Conservation (phyloP, 768 basidiomycete genomes). For the Tylopilus intermedius region DNA sequence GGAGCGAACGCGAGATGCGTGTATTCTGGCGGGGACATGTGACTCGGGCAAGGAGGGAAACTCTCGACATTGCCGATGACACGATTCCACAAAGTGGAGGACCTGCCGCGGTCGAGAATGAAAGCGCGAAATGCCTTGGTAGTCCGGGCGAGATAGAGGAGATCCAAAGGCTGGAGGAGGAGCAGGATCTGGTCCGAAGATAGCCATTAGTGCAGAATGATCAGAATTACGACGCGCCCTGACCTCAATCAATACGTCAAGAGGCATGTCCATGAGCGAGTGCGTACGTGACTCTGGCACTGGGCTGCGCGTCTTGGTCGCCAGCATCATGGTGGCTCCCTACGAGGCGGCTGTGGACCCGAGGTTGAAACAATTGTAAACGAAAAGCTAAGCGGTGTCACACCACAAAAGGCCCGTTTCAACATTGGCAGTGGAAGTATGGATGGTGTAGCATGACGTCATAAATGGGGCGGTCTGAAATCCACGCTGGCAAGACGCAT, state of each 20-base stretch:
- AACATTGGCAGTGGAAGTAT: too few relatives aligned
- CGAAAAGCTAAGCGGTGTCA: too few relatives aligned
- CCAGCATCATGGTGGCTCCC: not conserved
- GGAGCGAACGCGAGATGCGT: conserved; percentile 25
- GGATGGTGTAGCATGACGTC: too few relatives aligned
- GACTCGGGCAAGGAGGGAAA: conserved; percentile 25
- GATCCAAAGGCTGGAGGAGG: conserved; percentile 28
- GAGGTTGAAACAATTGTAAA: too few relatives aligned
- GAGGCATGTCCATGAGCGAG: conserved; percentile 6
- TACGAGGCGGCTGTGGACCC: too few relatives aligned
- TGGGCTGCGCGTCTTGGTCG: not conserved
- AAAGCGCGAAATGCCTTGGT: conserved; percentile 28
- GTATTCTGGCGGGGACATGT: conserved; percentile 29
- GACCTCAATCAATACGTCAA: conserved; percentile 16
- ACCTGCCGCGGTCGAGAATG: conserved; percentile 18
- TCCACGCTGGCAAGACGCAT: too few relatives aligned
- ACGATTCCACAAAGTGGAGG: conserved; percentile 24
- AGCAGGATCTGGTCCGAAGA: conserved; percentile 19
- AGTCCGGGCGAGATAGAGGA: conserved; percentile 31
- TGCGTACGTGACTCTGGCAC: not conserved
- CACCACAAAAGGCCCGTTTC: too few relatives aligned
- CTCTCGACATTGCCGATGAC: conserved; percentile 17
- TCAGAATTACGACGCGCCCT: not conserved
- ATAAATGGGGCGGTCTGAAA: too few relatives aligned
- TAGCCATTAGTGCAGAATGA: not conserved